Evolutionary conservation across 1,284 basidiomycete genomes (phyloP).

Genomic region (Cerioporus squamosus): DNA sequence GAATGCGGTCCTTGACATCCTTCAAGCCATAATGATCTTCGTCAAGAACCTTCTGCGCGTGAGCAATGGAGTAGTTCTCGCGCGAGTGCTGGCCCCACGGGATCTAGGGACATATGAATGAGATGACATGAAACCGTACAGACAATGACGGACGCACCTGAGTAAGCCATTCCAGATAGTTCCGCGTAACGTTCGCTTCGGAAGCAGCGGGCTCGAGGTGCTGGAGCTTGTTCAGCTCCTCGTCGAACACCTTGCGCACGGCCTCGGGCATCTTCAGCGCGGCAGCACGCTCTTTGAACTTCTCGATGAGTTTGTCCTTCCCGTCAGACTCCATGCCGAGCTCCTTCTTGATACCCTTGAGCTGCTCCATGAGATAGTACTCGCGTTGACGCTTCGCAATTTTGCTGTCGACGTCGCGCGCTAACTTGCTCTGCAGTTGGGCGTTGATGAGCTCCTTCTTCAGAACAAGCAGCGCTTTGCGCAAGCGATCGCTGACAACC

Average conservation of each 20-base stretch:
- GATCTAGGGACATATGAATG: slow-evolving; percentile 50
- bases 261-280: slow-evolving; percentile 91
- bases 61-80: slow-evolving; percentile 91
- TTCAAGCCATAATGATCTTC: slow-evolving; percentile 97
- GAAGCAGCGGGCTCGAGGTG: slow-evolving; percentile 92
- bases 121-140: neutral
- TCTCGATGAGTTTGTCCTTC: slow-evolving; percentile 96
- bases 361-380: slow-evolving; percentile 98
- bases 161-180: slow-evolving; percentile 96
- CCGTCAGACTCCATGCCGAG: slow-evolving; percentile 97
- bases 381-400: slow-evolving; percentile 97
- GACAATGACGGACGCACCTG: slow-evolving; percentile 51
- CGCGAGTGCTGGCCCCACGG: slow-evolving; percentile 97
- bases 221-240: slow-evolving; percentile 92
- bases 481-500: slow-evolving; percentile 87
- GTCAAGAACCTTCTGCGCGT: slow-evolving; percentile 87
- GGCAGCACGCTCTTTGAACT: slow-evolving; percentile 92
- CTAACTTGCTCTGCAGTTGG: slow-evolving; percentile 94
- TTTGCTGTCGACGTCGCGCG: slow-evolving; percentile 94
- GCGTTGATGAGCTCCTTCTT: slow-evolving; percentile 99
- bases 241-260: slow-evolving; percentile 95
- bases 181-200: slow-evolving; percentile 96
- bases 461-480: slow-evolving; percentile 90
- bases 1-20: slow-evolving; percentile 96
- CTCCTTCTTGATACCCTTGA: slow-evolving; percentile 99